These are phyloP conservation scores for Hymenoscyphus fructigenus DNA, from an alignment of 2,329 filamentous ascomycete species.

Conservation along the genomic window DNA sequence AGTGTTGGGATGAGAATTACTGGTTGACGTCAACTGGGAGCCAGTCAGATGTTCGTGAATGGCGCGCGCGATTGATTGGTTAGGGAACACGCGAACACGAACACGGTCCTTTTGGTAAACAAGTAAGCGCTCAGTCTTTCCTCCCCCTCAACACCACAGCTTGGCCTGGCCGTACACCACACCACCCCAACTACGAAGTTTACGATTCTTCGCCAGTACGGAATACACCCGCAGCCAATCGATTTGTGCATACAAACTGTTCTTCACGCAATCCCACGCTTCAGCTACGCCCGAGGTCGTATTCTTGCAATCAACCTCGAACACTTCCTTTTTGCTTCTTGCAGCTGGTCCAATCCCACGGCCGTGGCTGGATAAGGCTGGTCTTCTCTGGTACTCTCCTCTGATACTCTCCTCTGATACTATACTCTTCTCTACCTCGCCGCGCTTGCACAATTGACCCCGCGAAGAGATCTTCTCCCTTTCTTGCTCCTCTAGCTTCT, in stretches of 20 bases:
- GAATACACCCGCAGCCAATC: constrained; percentile 2
- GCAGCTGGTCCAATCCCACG: neutral
- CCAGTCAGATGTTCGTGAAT: neutral
- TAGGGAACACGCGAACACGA: constrained; percentile 4
- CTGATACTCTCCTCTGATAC: neutral
- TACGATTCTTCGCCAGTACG: neutral
- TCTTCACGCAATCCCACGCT: constrained; percentile 4
- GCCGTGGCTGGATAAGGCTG: neutral
- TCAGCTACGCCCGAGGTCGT: neutral
- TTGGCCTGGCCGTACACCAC: neutral
- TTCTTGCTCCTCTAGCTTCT: neutral
- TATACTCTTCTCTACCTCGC: neutral
- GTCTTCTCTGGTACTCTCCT: neutral
- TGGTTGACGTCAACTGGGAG: neutral
- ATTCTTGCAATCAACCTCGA: neutral
- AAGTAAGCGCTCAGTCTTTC: constrained; percentile 1
- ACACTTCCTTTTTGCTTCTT: neutral
- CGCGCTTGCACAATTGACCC: neutral
- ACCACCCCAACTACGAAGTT: neutral
- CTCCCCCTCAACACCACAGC: neutral
- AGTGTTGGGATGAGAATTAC: neutral
- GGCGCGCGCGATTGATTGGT: neutral
- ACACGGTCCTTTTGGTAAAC: constrained; percentile 8
- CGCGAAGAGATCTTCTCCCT: neutral
- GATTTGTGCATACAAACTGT: constrained; percentile 7